These are phyloP conservation scores for Abrus pulchellus DNA, from an alignment of 306 rosid species.

Conservation along the genomic window DNA sequence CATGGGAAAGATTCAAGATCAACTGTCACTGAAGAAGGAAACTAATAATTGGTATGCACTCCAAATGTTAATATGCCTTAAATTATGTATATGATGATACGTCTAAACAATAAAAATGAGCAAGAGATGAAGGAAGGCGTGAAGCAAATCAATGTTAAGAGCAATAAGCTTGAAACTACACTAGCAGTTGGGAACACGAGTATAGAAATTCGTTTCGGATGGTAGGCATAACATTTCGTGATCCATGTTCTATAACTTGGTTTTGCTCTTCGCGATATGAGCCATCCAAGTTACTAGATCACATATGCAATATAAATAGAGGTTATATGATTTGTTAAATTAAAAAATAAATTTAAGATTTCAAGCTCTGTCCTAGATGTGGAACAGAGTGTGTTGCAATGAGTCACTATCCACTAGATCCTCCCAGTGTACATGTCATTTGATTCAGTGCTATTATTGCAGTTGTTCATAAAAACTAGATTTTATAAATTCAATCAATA, in stretches of 20 bases:
- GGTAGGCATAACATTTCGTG: not conserved
- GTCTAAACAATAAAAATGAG: constrained; percentile 43
- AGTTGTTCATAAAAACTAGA: not conserved
- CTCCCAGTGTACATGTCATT: too few relatives aligned
- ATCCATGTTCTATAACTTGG: not conserved
- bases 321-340: not conserved
- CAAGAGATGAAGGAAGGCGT: constrained; percentile 16
- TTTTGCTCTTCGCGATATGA: not conserved
- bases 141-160: constrained; percentile 25
- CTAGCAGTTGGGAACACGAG: constrained; percentile 14
- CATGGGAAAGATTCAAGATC: constrained; percentile 31
- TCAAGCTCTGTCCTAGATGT: not conserved
- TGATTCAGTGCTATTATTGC: not conserved
- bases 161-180: constrained; percentile 44
- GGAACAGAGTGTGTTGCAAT: too few relatives aligned
- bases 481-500: too few relatives aligned
- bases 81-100: constrained; percentile 32
- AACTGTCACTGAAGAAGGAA: constrained; percentile 24
- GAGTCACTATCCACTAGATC: too few relatives aligned
- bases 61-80: constrained; percentile 31
- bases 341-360: not conserved
- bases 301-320: not conserved
- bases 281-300: constrained; percentile 4
- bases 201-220: constrained; percentile 40
- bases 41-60: constrained; percentile 35